A percentile compares a stretch with the other conserved stretches of the same genome.
Conservation (phyloP, 2,329 filamentous ascomycete species). For the Colletotrichum spaethianum region DNA sequence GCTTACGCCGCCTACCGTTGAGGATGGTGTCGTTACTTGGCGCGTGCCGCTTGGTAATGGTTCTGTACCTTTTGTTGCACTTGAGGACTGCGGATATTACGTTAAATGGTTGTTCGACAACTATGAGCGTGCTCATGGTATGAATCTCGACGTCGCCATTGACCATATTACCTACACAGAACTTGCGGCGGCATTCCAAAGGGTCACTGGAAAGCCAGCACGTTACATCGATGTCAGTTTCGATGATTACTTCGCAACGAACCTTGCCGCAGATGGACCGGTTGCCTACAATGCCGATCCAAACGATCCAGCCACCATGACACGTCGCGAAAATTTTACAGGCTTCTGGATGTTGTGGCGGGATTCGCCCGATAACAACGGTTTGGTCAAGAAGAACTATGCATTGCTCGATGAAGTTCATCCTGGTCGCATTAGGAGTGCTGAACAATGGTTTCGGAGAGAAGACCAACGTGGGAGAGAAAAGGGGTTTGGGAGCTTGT, state of each 20-base stretch:
- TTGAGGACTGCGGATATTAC: conserved; percentile 63
- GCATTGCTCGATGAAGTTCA: not conserved
- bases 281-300: conserved; percentile 50
- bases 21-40: conserved; percentile 59
- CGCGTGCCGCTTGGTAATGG: conserved; percentile 57
- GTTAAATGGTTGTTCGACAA: conserved; percentile 65
- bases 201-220: conserved; percentile 58
- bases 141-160: conserved; percentile 62
- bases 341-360: not conserved
- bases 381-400: not conserved
- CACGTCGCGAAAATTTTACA: not conserved
- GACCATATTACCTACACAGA: conserved; percentile 57
- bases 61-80: conserved; percentile 56
- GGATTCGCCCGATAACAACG: not conserved
- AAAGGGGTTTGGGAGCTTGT: not conserved
- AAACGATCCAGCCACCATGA: conserved; percentile 50
- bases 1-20: conserved; percentile 56
- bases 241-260: conserved; percentile 51
- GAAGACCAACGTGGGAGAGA: not conserved
- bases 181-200: conserved; percentile 57
- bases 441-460: not conserved
- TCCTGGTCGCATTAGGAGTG: not conserved
- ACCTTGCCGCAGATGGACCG: conserved; percentile 46
- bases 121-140: conserved; percentile 56
- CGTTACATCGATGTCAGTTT: conserved; percentile 54